Evolutionary conservation across 176 grass and related monocot species (phyloP).

Genomic region (Zoysia pacifica): DNA sequence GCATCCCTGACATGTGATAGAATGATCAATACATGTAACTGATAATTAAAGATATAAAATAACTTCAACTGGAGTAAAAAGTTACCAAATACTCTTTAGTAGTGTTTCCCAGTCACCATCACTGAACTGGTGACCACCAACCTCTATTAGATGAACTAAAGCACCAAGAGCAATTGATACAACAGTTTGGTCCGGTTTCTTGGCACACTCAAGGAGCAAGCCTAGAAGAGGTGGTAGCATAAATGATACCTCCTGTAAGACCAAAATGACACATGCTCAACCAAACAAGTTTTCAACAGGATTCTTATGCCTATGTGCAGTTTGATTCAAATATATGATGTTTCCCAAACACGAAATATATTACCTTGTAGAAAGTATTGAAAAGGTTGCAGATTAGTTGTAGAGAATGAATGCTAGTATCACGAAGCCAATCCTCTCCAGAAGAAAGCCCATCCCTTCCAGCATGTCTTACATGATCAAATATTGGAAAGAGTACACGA

Average conservation of each 20-base stretch:
- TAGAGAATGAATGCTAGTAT: constrained; percentile 97
- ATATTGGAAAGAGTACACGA: constrained; percentile 95
- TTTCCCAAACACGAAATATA: background rate
- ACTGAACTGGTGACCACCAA: constrained; percentile 93
- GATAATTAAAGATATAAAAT: constrained; percentile 32
- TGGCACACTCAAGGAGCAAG: constrained; percentile 96
- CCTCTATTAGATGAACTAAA: constrained; percentile 96
- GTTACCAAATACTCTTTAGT: constrained; percentile 96
- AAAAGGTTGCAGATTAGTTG: constrained; percentile 99
- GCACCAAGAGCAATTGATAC: constrained; percentile 96
- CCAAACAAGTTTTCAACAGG: constrained; percentile 31
- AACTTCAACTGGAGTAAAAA: constrained; percentile 8
- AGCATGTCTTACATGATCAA: constrained; percentile 97
- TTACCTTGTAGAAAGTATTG: constrained; percentile 98
- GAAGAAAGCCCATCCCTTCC: constrained; percentile 85
- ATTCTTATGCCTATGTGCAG: constrained; percentile 21
- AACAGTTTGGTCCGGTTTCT: constrained; percentile 98
- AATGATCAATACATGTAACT: constrained; percentile 33
- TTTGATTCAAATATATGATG: constrained; percentile 26
- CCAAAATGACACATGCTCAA: constrained; percentile 36
- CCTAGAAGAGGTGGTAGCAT: constrained; percentile 97
- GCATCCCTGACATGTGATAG: constrained; percentile 78
- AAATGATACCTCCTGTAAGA: constrained; percentile 88
- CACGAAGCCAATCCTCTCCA: constrained; percentile 93
- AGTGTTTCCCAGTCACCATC: constrained; percentile 96